A percentile compares a stretch with the other conserved stretches of the same genome.
phyloP scores from a whole-genome alignment of 345 rosid species.

The Pugionium dolabratum region DNA sequence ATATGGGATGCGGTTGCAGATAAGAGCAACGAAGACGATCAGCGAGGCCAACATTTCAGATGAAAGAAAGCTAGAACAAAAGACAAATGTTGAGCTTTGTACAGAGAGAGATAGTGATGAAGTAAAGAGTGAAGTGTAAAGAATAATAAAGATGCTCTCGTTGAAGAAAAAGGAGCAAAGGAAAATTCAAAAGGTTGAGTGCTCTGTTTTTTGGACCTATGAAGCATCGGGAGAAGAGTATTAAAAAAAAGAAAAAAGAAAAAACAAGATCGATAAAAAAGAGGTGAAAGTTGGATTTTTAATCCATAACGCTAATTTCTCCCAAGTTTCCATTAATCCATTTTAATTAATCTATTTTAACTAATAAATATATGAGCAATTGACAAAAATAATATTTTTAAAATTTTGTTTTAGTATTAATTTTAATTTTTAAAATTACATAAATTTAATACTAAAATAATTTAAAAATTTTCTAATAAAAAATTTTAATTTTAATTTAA shows the following conservation, averaged over 20 bases:
- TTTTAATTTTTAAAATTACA: too few relatives aligned
- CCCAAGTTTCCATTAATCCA: not conserved
- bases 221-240: slow-evolving; percentile 35
- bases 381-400: too few relatives aligned
- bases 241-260: not conserved
- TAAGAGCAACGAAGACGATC: slow-evolving; percentile 37
- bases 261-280: not conserved
- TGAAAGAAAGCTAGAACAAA: slow-evolving; percentile 16
- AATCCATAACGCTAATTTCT: slow-evolving; percentile 30
- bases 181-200: slow-evolving; percentile 27
- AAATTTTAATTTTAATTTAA: too few relatives aligned
- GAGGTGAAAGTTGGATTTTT: slow-evolving; percentile 26
- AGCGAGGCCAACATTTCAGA: slow-evolving; percentile 43
- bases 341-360: too few relatives aligned
- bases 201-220: slow-evolving; percentile 33
- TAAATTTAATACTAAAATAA: too few relatives aligned
- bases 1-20: slow-evolving; percentile 39
- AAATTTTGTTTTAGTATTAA: too few relatives aligned
- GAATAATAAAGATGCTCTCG: slow-evolving; percentile 32
- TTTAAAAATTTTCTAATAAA: too few relatives aligned
- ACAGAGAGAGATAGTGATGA: slow-evolving; percentile 32
- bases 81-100: slow-evolving; percentile 20
- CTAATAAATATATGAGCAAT: too few relatives aligned
- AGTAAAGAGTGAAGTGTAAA: slow-evolving; percentile 29
- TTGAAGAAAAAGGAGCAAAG: slow-evolving; percentile 40